Conservation (phyloP, 306 rosid genomes). For the Psophocarpus tetragonolobus region DNA sequence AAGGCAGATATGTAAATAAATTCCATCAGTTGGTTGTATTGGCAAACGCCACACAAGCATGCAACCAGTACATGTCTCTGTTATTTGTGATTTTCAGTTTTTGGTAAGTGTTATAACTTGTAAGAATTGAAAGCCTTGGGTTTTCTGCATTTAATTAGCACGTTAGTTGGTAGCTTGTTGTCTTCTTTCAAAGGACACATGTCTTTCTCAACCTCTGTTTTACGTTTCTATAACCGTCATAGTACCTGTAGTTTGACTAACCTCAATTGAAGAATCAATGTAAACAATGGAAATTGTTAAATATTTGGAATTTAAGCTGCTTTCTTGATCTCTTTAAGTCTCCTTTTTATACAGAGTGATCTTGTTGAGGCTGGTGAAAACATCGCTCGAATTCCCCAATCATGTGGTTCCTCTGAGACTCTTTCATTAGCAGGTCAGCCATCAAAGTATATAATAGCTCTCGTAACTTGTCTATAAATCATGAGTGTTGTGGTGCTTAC, state of each 20-base stretch:
- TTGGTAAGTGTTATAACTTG: neutral
- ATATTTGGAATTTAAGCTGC: constrained; percentile 12
- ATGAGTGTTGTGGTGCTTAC: constrained; percentile 29
- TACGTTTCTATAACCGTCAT: neutral
- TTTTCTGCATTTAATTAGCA: neutral
- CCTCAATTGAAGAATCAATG: constrained; percentile 17
- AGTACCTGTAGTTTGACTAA: neutral
- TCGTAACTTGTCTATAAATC: constrained; percentile 19
- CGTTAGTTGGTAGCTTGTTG: neutral
- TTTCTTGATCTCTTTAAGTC: constrained; percentile 29
- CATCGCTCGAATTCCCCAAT: constrained; percentile 39
- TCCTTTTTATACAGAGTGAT: constrained; percentile 48
- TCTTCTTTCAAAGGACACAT: neutral
- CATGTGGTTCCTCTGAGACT: constrained; percentile 47
- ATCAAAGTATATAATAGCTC: constrained; percentile 11
- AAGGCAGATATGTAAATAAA: neutral
- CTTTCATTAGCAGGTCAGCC: constrained; percentile 49
- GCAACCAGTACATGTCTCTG: neutral
- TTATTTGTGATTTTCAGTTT: neutral
- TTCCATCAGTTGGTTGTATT: neutral
- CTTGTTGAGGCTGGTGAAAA: constrained; percentile 48
- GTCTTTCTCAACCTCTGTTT: neutral
- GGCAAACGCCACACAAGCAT: neutral
- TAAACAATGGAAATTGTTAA: neutral
- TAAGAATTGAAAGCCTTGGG: neutral